These are phyloP conservation scores for Lenzites betulinus DNA, from an alignment of 768 basidiomycete genomes.

Conservation along the genomic window DNA sequence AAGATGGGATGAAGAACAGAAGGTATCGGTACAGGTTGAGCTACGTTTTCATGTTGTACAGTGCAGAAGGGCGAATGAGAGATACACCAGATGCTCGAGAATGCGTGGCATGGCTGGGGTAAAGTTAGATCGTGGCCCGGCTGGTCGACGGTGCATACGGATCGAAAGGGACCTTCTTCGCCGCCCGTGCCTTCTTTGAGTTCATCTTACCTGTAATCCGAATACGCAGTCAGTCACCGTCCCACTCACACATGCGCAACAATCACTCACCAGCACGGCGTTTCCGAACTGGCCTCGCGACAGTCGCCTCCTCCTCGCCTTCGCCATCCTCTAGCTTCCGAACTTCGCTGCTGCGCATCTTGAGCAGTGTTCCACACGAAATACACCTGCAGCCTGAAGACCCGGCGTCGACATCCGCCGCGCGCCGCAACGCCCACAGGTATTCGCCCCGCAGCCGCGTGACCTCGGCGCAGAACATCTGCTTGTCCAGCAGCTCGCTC, in stretches of 20 bases:
- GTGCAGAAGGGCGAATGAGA: background rate
- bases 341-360: conserved; percentile 1
- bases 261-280: conserved; percentile 8
- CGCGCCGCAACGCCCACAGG: conserved; percentile 10
- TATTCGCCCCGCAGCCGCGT: conserved; percentile 18
- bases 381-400: conserved; percentile 5
- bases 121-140: background rate
- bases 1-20: background rate
- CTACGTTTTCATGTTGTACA: background rate
- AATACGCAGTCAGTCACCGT: background rate
- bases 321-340: background rate
- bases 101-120: background rate
- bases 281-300: background rate
- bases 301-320: background rate
- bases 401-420: background rate
- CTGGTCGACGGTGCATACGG: conserved; percentile 21
- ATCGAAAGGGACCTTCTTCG: conserved; percentile 1
- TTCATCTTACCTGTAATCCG: conserved; percentile 9
- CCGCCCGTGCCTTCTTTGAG: conserved; percentile 3
- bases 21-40: background rate
- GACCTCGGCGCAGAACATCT: conserved; percentile 13
- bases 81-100: background rate
- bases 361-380: conserved; percentile 12
- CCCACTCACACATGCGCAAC: background rate
- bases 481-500: background rate